Base-by-base conservation (phyloP, 2,329 filamentous ascomycete species). In the Xylaria sp. region DNA sequence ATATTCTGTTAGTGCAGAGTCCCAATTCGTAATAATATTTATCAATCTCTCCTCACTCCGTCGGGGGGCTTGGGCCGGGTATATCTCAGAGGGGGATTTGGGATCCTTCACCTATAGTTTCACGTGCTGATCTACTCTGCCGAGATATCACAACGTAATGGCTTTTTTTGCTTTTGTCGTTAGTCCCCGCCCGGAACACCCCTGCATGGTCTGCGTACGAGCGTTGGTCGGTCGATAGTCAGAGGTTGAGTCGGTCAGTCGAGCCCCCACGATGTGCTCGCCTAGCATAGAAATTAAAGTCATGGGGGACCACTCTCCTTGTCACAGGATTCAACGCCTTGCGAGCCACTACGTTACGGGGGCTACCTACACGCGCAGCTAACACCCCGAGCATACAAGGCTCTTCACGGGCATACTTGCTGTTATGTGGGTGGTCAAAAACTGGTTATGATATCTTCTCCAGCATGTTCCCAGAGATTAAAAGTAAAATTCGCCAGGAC, bases 321-420 rank as follows among this genome's bases (percentile, higher is more conserved):
- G 9, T 46, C n/a, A 65, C 57, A 54, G 44, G 52, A 23, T 50
- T 34, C 28, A 34, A 50, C 20, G 57, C n/a, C 37, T 25, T 57
- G 34, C 57, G 57, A 44, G 25, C 23, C n/a, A 6, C 61, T 56
- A 15, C 57, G 51, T 56, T 37, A 52, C 44, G 25, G 10, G 13
- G 31, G 28, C 20, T 13, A 12, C 34, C 20, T 13, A 18, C 34
- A 63, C 63, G 39, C 66, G 63, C 57, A 69, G 67, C 67, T 20
- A 66, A 62, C 57, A 66, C 31, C 10, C 15, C n/a, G 4, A 18
- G 20, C 31, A 20, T 63, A 13, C 34, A 28, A n/a, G 13, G 18
- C 18, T n/a, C 34, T 20, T 13, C 31, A 50, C 20, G n/a, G 20
- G 56, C 37, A 23, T 15, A 44, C 8, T 59, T 37, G 46, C 34